These are phyloP conservation scores for Chlamydomonas eustigma DNA, from an alignment of 139 green algal species.

Conservation along the genomic window DNA sequence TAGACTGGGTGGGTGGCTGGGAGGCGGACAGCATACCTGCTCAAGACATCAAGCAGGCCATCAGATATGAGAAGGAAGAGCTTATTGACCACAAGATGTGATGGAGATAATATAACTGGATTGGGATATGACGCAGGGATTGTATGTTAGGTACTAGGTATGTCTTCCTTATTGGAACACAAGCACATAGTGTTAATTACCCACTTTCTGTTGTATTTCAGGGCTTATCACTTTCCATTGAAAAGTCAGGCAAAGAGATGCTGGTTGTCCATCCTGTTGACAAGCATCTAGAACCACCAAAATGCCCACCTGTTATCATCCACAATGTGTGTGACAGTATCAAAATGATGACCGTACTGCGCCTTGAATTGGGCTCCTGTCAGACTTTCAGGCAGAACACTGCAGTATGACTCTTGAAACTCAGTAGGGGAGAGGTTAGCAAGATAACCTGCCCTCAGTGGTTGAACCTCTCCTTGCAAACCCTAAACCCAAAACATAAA, in stretches of 20 bases:
- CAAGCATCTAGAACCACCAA: too few species aligned
- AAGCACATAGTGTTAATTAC: too few species aligned
- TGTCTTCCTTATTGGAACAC: too few species aligned
- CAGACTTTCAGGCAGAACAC: slow-evolving; percentile 57
- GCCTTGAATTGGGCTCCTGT: slow-evolving; percentile 65
- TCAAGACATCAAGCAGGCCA: background rate
- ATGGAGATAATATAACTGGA: too few species aligned
- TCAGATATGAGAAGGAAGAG: background rate
- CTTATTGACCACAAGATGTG: too few species aligned
- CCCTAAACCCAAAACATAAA: background rate
- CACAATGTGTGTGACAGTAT: slow-evolving; percentile 63
- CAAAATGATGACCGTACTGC: slow-evolving; percentile 58
- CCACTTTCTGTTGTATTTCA: too few species aligned
- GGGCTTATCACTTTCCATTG: too few species aligned
- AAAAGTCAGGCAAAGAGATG: too few species aligned
- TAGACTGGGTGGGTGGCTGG: slow-evolving; percentile 72
- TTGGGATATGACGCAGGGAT: too few species aligned
- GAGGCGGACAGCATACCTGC: slow-evolving; percentile 50
- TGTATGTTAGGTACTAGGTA: too few species aligned
- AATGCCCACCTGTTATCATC: slow-evolving; percentile 19
- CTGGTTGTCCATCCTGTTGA: too few species aligned
- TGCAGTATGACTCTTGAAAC: slow-evolving; percentile 24
- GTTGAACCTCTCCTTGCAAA: background rate
- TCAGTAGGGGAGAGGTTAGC: slow-evolving; percentile 52
- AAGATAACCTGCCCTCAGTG: slow-evolving; percentile 46